Base-by-base conservation (phyloP, 495 filamentous ascomycete genomes). In the Aspergillus avenaceus region DNA sequence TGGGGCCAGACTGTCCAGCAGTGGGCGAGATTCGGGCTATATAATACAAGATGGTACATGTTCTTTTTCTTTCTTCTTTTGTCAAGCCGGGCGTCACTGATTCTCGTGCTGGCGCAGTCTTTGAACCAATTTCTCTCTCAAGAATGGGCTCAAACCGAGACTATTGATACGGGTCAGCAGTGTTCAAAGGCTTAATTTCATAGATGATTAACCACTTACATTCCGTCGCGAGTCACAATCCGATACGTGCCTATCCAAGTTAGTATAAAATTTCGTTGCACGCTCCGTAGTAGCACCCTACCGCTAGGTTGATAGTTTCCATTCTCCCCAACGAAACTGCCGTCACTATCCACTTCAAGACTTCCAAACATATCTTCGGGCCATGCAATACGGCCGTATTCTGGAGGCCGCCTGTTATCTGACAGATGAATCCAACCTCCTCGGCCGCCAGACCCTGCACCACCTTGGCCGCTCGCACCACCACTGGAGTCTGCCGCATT, bases 331-430 rank as follows among this genome's bases (percentile, higher is more conserved):
- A 84, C 78, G 60, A 96, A 88, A n/a, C 79, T 70, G 1, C 92
- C 92, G 16, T 77, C 54, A 3, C 77, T 80, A 73, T 95, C 85
- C 8, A 96, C 88, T 62, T 93, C 85, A 41, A 96, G 75, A 60
- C 91, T 96, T 26, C 92, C 92, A 59, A 97, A 84, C 49, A 97
- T 97, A 71, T 97, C 90, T 67, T 95, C 91, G 0, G 83, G 81
- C 76, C 86, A 88, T 38, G 92, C 87, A 59, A 96, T 95, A 43
- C 93, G 67, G 0, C 93, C 93, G 73, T 80, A 98, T 54, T 96
- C 91, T 7, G 91, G 91, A 14, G 90, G 88, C 45, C 87, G 85
- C 51, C 93, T 74, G 56, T 62, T 60, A 61, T 97, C 93, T 41
- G 85, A 92, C 4, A 98, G 76, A 75, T 98, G 93, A 14, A 96